A percentile compares a stretch with the other conserved stretches of the same genome.
Evolutionary conservation across 225 moss, liverwort and hornwort genomes (phyloP).

Genomic region (Anthoceros angustus): DNA sequence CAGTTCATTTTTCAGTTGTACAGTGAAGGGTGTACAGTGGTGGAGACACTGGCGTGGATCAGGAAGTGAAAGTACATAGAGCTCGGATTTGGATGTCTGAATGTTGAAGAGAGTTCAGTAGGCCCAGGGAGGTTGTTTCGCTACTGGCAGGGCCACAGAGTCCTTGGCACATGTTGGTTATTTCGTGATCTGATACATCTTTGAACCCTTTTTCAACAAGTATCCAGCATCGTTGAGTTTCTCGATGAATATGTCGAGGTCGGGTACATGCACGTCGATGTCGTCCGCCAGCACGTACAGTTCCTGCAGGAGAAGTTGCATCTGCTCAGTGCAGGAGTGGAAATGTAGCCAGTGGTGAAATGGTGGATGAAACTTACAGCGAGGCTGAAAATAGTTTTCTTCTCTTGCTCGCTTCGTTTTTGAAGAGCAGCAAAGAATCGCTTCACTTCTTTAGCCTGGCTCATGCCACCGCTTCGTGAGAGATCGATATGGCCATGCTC

Average conservation of each 20-base stretch:
- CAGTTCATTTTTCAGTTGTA: too few relatives aligned
- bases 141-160: neutral
- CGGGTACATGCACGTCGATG: slow-evolving; percentile 74
- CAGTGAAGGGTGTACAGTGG: too few relatives aligned
- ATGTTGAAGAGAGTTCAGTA: too few relatives aligned
- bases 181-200: slow-evolving; percentile 51
- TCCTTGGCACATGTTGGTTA: neutral
- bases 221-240: slow-evolving; percentile 92
- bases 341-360: neutral
- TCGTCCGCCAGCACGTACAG: slow-evolving; percentile 80
- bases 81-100: too few relatives aligned
- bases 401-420: slow-evolving; percentile 56
- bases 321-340: neutral
- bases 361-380: slow-evolving; percentile 29
- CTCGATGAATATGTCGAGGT: slow-evolving; percentile 75
- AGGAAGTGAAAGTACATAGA: too few relatives aligned
- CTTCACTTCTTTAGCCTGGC: slow-evolving; percentile 86
- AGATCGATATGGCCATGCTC: slow-evolving; percentile 84
- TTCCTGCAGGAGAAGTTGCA: slow-evolving; percentile 30
- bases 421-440: slow-evolving; percentile 87
- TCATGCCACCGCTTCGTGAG: slow-evolving; percentile 88
- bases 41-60: too few relatives aligned
- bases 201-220: slow-evolving; percentile 74
- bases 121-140: too few relatives aligned
- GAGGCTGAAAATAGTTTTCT: slow-evolving; percentile 60